These are phyloP conservation scores for Aspergillus sp. DNA, from an alignment of 2,329 filamentous ascomycete species.

Conservation along the genomic window DNA sequence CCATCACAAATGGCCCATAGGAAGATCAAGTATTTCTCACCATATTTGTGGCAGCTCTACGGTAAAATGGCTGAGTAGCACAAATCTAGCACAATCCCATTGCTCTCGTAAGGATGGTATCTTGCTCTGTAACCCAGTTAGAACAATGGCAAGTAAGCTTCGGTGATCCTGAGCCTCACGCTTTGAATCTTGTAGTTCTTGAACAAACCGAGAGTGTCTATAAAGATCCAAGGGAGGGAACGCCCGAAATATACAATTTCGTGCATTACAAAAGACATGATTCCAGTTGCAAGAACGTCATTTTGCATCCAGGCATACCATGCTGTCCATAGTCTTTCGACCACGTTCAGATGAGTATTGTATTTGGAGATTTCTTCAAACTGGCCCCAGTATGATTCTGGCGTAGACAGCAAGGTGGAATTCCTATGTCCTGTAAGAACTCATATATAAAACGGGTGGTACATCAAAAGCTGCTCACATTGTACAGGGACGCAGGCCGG, in stretches of 20 bases:
- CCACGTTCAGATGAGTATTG: slow-evolving; percentile 83
- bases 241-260: slow-evolving; percentile 94
- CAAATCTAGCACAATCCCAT: slow-evolving; percentile 88
- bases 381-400: slow-evolving; percentile 65
- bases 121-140: slow-evolving; percentile 60
- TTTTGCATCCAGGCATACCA: slow-evolving; percentile 99
- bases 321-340: slow-evolving; percentile 88
- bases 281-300: slow-evolving; percentile 91
- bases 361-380: slow-evolving; percentile 66
- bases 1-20: background rate
- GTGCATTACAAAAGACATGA: slow-evolving; percentile 97
- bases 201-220: slow-evolving; percentile 84
- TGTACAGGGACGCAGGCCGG: background rate
- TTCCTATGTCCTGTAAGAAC: slow-evolving; percentile 40
- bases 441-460: background rate
- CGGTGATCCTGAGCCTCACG: slow-evolving; percentile 52
- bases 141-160: background rate
- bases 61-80: slow-evolving; percentile 93
- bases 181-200: slow-evolving; percentile 93
- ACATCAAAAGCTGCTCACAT: slow-evolving; percentile 24
- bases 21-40: slow-evolving; percentile 43
- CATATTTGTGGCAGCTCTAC: slow-evolving; percentile 98
- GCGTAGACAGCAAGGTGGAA: slow-evolving; percentile 47
- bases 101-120: slow-evolving; percentile 91
- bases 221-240: slow-evolving; percentile 85